phyloP scores from a whole-genome alignment of 768 basidiomycete species.

The Pleurotus tuber-regium region DNA sequence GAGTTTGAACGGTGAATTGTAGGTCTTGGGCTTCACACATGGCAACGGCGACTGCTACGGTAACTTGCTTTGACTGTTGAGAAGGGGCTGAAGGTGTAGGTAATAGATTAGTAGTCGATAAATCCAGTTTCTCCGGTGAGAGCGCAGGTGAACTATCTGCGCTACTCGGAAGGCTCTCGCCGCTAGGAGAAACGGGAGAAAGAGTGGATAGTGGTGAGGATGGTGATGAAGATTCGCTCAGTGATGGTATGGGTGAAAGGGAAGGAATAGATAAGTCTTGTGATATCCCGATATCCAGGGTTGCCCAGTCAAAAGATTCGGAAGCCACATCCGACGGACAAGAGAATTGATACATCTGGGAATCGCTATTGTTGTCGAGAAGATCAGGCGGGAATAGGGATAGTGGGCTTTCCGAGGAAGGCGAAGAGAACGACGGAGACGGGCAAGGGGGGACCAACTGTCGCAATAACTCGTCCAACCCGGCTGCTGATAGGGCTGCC shows the following conservation, averaged over 20 bases:
- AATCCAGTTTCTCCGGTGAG: not conserved
- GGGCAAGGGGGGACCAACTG: slow-evolving; percentile 1
- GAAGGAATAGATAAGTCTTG: slow-evolving; percentile 6
- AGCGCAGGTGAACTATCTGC: not conserved
- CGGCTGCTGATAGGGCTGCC: not conserved
- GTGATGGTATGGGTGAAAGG: not conserved
- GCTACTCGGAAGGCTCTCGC: not conserved
- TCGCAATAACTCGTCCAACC: slow-evolving; percentile 3
- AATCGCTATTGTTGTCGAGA: not conserved
- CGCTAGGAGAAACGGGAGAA: not conserved
- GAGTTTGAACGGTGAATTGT: slow-evolving; percentile 11
- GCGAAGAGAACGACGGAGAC: not conserved
- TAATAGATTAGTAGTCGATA: slow-evolving; percentile 8
- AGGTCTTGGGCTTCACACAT: slow-evolving; percentile 8
- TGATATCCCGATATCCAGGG: not conserved
- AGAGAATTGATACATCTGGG: slow-evolving; percentile 6
- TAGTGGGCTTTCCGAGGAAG: not conserved
- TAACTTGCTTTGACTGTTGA: slow-evolving; percentile 5
- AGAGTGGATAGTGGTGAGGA: not conserved
- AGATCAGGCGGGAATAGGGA: slow-evolving; percentile 5
- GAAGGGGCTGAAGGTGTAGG: slow-evolving; percentile 1
- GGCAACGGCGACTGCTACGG: slow-evolving; percentile 9
- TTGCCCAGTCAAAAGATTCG: slow-evolving; percentile 8
- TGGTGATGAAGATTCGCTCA: not conserved
- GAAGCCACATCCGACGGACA: slow-evolving; percentile 6